phyloP scores from a whole-genome alignment of 768 basidiomycete species.

The Phallus indusiatus region DNA sequence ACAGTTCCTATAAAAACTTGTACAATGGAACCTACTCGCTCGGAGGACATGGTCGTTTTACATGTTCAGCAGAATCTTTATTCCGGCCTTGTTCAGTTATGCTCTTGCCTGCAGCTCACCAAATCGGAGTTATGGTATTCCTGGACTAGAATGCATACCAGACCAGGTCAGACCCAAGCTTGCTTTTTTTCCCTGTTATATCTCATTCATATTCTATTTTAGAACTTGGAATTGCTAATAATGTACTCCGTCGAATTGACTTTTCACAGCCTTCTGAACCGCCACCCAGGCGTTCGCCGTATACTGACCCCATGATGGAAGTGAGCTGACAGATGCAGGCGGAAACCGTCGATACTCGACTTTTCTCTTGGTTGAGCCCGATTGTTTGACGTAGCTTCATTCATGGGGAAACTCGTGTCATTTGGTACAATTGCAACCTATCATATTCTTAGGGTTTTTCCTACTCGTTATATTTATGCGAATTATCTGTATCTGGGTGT shows the following conservation, averaged over 20 bases:
- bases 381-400: no score
- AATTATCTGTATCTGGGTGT: no score
- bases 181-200: neutral
- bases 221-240: constrained; percentile 1
- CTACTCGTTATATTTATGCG: no score
- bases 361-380: no score
- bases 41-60: neutral
- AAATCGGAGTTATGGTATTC: constrained; percentile 5
- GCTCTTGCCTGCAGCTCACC: constrained; percentile 6
- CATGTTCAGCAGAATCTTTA: neutral
- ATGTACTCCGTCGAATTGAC: constrained; percentile 1
- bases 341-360: no score
- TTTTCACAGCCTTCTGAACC: neutral
- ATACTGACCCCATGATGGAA: neutral
- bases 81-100: neutral
- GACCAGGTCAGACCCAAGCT: neutral
- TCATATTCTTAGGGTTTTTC: no score
- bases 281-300: neutral
- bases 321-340: neutral
- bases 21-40: neutral
- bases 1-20: neutral
- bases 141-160: neutral
- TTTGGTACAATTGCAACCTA: no score
- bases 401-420: no score
- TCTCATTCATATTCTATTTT: neutral